Conservation (phyloP, 2,329 filamentous ascomycete genomes). For the Colletotrichum sp. region DNA sequence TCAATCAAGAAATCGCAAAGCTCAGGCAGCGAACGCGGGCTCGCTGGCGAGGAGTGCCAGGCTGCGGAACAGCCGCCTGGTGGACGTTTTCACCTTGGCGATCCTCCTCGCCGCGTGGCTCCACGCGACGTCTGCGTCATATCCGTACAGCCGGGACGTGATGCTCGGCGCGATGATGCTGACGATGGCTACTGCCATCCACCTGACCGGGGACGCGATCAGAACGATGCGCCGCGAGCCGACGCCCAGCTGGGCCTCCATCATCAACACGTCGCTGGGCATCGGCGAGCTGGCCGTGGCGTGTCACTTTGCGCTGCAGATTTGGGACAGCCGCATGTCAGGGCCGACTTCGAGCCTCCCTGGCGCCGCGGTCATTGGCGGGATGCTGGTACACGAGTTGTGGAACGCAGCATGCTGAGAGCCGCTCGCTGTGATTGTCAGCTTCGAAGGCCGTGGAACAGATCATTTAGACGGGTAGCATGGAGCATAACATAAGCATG, state of each 20-base stretch:
- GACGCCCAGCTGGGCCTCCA: slow-evolving; percentile 9
- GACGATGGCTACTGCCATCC: slow-evolving; percentile 12
- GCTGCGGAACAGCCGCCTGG: slow-evolving; percentile 13
- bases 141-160: slow-evolving; percentile 19
- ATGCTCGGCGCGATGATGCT: slow-evolving; percentile 23
- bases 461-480: slow-evolving; percentile 5
- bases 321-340: slow-evolving; percentile 3
- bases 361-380: slow-evolving; percentile 13
- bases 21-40: neutral
- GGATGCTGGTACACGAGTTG: slow-evolving; percentile 19
- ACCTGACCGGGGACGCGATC: slow-evolving; percentile 18
- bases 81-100: slow-evolving; percentile 21
- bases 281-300: slow-evolving; percentile 16
- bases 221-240: slow-evolving; percentile 4
- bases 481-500: slow-evolving; percentile 6
- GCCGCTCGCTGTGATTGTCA: neutral
- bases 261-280: slow-evolving; percentile 12
- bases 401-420: slow-evolving; percentile 17
- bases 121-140: slow-evolving; percentile 12
- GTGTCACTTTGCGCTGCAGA: slow-evolving; percentile 17
- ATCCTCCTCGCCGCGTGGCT: slow-evolving; percentile 17
- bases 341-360: slow-evolving; percentile 1
- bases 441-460: neutral
- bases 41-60: neutral
- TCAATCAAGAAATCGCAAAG: neutral